Conservation (phyloP, 345 rosid species). For the Schrenkiella parvula region DNA sequence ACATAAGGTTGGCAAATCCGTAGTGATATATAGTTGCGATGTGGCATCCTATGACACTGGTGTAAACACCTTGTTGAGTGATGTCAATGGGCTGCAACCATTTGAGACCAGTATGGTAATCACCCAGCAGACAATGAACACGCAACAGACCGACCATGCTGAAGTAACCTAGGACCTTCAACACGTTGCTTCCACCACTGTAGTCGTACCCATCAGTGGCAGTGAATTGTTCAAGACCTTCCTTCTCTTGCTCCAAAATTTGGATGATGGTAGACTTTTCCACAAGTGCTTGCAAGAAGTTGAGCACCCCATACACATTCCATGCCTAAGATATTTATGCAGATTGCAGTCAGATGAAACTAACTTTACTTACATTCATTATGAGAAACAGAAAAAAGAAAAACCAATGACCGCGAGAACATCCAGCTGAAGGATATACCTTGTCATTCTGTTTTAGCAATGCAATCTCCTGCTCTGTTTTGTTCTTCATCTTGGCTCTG, state of each 20-base stretch:
- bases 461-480: constrained; percentile 82
- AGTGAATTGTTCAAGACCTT: constrained; percentile 88
- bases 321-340: constrained; percentile 51
- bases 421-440: constrained; percentile 31
- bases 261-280: constrained; percentile 84
- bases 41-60: constrained; percentile 91
- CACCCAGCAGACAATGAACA: constrained; percentile 95
- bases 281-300: constrained; percentile 95
- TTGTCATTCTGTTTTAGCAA: constrained; percentile 74
- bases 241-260: constrained; percentile 92
- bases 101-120: constrained; percentile 92
- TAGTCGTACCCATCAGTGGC: constrained; percentile 97
- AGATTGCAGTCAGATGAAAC: not conserved
- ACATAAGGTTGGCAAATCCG: constrained; percentile 96
- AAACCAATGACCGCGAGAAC: not conserved
- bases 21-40: constrained; percentile 90
- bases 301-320: constrained; percentile 98
- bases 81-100: constrained; percentile 93
- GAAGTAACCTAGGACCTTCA: constrained; percentile 96
- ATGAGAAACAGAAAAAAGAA: not conserved
- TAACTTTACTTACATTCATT: not conserved
- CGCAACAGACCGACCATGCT: constrained; percentile 95
- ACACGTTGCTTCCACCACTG: constrained; percentile 90
- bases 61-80: constrained; percentile 87
- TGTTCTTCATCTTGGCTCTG: constrained; percentile 93